Evolutionary conservation across 2,329 filamentous ascomycete species (phyloP).

Genomic region (Fusarium chuoi): DNA sequence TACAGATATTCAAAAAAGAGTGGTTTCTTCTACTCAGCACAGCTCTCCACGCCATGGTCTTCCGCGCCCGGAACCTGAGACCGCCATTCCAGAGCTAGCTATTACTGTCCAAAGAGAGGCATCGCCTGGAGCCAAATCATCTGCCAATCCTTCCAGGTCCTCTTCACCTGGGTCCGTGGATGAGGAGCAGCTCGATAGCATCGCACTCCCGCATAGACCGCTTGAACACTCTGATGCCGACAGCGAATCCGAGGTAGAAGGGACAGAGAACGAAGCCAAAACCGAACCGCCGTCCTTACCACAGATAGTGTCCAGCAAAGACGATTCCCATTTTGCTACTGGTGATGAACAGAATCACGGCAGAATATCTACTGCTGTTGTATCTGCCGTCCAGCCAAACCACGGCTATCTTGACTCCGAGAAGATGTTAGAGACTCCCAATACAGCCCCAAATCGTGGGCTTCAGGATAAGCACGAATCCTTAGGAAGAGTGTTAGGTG

Average conservation of each 20-base stretch:
- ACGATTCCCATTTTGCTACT: neutral
- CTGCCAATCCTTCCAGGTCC: neutral
- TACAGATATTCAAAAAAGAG: neutral
- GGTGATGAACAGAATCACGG: neutral
- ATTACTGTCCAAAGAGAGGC: neutral
- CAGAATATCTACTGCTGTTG: neutral
- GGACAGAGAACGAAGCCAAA: neutral
- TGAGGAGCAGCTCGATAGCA: neutral
- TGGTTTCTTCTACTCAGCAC: neutral
- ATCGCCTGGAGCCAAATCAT: neutral
- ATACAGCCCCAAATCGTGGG: neutral
- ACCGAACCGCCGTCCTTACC: neutral
- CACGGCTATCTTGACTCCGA: neutral
- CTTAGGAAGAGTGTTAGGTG: neutral
- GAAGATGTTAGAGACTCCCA: neutral
- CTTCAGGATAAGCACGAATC: neutral
- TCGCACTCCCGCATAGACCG: neutral
- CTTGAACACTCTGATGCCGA: conserved; percentile 1
- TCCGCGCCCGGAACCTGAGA: neutral
- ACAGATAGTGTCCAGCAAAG: neutral
- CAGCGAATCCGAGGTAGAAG: conserved; percentile 8
- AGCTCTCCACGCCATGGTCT: neutral
- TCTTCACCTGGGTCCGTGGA: neutral
- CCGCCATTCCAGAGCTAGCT: neutral
- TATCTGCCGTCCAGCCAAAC: neutral